Base-by-base conservation (phyloP, 78 protist species). In the Dictyostelium capitatum region DNA sequence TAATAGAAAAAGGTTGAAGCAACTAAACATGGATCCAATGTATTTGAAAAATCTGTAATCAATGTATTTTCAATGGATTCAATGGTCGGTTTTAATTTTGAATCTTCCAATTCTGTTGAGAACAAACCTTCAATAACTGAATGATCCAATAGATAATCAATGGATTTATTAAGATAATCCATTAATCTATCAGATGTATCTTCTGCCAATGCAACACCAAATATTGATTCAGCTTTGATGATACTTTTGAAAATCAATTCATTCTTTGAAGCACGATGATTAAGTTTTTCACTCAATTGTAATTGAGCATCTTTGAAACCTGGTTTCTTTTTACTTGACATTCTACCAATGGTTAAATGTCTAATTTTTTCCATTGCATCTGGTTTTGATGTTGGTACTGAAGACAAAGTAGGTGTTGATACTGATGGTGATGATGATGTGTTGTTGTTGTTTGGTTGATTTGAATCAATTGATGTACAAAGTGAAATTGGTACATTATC, bases 151-250 rank as follows among this genome's bases (percentile, higher is more conserved):
- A 87, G 64, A 25, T 46, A 12, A 28, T 87, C 83, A 54, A 77
- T 41, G 0, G 83, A 62, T 57, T 57, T 87, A 46, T 87, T 77
- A 6, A 87, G 51, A 64, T 51, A 87, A 28, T 32, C 50, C 51
- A 30, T 28, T 48, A 87, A 32, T 75, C 82, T 43, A 43, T 74
- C 83, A 6, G 72, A 47, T 17, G 84, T 64, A 50, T 87, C 92
- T 50, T 87, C 92, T 12, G 74, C 79, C 17, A 87, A 62, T n/a
- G 30, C 57, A 5, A 65, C 32, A 19, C 74, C 82, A 77, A 87
- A 87, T 23, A 87, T 87, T 43, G 92, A 87, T 50, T 77, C 92
- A 43, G 77, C 82, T 57, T 84, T 84, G 37, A 84, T 84, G 28
- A 84, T 74, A 37, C 59, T 74, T 43, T 74, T 84, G 17, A 59